phyloP scores from a whole-genome alignment of 106 monocot species.

The Dioscorea dumetorum region DNA sequence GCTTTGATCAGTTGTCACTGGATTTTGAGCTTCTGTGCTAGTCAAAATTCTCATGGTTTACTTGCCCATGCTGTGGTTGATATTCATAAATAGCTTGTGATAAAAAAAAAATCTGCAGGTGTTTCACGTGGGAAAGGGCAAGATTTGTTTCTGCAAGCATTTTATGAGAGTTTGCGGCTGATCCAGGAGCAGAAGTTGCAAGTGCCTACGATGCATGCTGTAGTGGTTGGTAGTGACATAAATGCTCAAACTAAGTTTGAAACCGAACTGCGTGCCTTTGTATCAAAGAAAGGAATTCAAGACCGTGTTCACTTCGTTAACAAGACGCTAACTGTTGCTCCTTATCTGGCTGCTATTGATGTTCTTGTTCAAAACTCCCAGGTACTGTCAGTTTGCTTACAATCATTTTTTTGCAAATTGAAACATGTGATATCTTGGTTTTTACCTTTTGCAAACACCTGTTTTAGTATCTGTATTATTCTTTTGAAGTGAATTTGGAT shows the following conservation, averaged over 20 bases:
- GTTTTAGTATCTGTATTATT: neutral
- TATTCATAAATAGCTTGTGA: no score
- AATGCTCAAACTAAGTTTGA: constrained; percentile 88
- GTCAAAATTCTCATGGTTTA: no score
- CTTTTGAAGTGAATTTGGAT: neutral
- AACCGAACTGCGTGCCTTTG: constrained; percentile 67
- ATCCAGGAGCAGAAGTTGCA: constrained; percentile 66
- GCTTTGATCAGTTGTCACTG: no score
- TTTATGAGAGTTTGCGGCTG: constrained; percentile 69
- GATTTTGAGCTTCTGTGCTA: no score
- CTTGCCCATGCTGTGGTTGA: no score
- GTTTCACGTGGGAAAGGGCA: constrained; percentile 97
- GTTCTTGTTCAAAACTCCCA: constrained; percentile 97
- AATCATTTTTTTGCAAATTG: neutral
- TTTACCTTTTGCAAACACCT: neutral
- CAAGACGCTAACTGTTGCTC: constrained; percentile 79
- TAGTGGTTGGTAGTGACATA: constrained; percentile 94
- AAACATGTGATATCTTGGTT: neutral
- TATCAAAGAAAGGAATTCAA: constrained; percentile 58
- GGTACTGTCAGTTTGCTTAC: constrained; percentile 29
- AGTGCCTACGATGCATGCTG: constrained; percentile 73
- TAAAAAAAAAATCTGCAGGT: constrained; percentile 34
- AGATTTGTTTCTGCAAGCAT: constrained; percentile 80
- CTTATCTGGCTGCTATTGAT: constrained; percentile 92
- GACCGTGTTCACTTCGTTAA: constrained; percentile 86